phyloP scores from a whole-genome alignment of 495 filamentous ascomycete genomes.

The Aspergillus bridgeri region DNA sequence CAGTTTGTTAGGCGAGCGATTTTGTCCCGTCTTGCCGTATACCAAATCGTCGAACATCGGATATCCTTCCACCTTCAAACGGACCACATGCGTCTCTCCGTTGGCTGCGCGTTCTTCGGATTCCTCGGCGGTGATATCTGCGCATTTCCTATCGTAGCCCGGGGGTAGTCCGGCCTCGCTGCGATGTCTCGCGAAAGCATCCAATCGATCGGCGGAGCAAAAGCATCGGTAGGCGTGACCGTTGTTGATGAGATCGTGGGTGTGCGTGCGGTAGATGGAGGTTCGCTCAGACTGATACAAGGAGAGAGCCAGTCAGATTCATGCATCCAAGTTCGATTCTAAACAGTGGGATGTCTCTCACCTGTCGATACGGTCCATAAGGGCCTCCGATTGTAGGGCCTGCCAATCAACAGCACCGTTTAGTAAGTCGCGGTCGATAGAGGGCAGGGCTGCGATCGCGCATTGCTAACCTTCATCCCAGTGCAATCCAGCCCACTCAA shows the following conservation, averaged over 20 bases:
- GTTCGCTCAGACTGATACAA: slow-evolving; percentile 70
- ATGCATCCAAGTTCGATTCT: not conserved
- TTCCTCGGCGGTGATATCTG: slow-evolving; percentile 58
- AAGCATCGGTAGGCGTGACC: slow-evolving; percentile 91
- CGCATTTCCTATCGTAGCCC: slow-evolving; percentile 76
- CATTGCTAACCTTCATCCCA: slow-evolving; percentile 80
- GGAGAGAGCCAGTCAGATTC: slow-evolving; percentile 5
- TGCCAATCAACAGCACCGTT: slow-evolving; percentile 24
- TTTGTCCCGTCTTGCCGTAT: slow-evolving; percentile 59
- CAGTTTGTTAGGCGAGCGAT: slow-evolving; percentile 42
- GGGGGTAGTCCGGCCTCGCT: slow-evolving; percentile 57
- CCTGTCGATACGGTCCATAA: slow-evolving; percentile 84
- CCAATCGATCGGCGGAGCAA: slow-evolving; percentile 70
- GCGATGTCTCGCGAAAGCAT: slow-evolving; percentile 56
- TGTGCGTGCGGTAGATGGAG: slow-evolving; percentile 67
- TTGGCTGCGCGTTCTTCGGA: slow-evolving; percentile 63
- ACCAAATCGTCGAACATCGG: slow-evolving; percentile 71
- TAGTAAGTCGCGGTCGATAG: not conserved
- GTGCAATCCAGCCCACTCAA: slow-evolving; percentile 82
- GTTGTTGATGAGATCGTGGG: slow-evolving; percentile 61
- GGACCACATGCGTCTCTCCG: slow-evolving; percentile 73
- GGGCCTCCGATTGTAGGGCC: slow-evolving; percentile 76
- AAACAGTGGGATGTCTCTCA: slow-evolving; percentile 30
- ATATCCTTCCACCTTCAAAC: slow-evolving; percentile 61
- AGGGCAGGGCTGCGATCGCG: not conserved